These are phyloP conservation scores for Stachybotrys chlorohalonatus DNA, from an alignment of 2,329 filamentous ascomycete species.

Conservation along the genomic window DNA sequence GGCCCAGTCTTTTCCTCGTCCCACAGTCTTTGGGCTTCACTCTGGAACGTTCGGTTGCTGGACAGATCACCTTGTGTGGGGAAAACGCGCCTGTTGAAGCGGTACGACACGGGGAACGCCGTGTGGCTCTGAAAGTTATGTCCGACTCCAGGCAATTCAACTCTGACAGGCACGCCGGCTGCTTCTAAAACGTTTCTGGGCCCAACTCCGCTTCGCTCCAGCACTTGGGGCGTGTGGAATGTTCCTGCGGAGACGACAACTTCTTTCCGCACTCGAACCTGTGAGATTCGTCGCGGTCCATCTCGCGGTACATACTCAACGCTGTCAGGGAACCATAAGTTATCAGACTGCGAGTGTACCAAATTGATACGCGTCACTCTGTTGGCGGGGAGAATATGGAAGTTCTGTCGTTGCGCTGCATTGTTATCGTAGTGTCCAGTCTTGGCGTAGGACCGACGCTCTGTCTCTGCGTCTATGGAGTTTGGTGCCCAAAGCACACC, in stretches of 20 bases:
- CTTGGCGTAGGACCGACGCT: background rate
- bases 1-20: background rate
- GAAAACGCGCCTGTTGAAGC: background rate
- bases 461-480: background rate
- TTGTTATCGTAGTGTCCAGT: background rate
- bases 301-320: background rate
- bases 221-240: constrained; percentile 33
- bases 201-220: constrained; percentile 44
- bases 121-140: constrained; percentile 42
- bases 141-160: constrained; percentile 12
- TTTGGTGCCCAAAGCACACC: background rate
- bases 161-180: constrained; percentile 9
- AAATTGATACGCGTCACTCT: background rate
- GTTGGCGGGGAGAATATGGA: background rate
- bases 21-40: background rate
- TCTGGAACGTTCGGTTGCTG: background rate
- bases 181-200: constrained; percentile 17
- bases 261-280: constrained; percentile 55
- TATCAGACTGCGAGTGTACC: background rate
- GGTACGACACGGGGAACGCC: background rate
- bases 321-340: background rate
- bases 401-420: background rate
- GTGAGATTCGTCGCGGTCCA: constrained; percentile 28
- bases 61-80: background rate
- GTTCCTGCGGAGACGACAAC: constrained; percentile 34